Evolutionary conservation across 495 filamentous ascomycete genomes (phyloP).

Genomic region (Evansstolkia leycettana): DNA sequence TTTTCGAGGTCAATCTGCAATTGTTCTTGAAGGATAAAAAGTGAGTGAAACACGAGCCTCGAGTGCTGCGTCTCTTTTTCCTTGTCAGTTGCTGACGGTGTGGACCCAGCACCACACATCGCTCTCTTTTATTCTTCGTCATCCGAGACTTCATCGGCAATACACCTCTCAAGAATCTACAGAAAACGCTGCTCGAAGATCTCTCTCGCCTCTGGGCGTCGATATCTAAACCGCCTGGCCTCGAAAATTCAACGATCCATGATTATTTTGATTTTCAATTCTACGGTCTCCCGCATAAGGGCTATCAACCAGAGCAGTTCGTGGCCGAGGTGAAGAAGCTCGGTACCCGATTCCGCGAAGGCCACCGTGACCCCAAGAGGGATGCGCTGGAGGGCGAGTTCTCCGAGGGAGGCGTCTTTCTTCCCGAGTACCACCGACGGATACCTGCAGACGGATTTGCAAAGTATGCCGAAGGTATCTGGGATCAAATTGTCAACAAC

Average conservation of each 20-base stretch:
- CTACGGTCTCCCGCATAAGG: slow-evolving; percentile 89
- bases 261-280: slow-evolving; percentile 99
- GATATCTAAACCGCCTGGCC: slow-evolving; percentile 76
- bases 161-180: slow-evolving; percentile 78
- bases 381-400: slow-evolving; percentile 47
- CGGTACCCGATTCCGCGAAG: slow-evolving; percentile 68
- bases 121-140: slow-evolving; percentile 94
- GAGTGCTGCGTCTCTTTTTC: background rate
- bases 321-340: slow-evolving; percentile 67
- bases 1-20: slow-evolving; percentile 97
- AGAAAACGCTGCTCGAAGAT: slow-evolving; percentile 82
- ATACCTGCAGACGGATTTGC: slow-evolving; percentile 95
- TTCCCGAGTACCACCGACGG: slow-evolving; percentile 87
- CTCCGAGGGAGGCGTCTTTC: slow-evolving; percentile 68
- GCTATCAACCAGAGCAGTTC: slow-evolving; percentile 91
- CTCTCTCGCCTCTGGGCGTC: slow-evolving; percentile 82
- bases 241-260: slow-evolving; percentile 79
- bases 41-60: slow-evolving; percentile 41
- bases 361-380: slow-evolving; percentile 51
- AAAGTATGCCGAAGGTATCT: slow-evolving; percentile 82
- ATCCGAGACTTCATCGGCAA: slow-evolving; percentile 91
- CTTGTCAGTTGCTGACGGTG: slow-evolving; percentile 12
- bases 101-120: slow-evolving; percentile 59
- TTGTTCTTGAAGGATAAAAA: slow-evolving; percentile 88
- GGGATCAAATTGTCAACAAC: slow-evolving; percentile 97